Evolutionary conservation across 177 flowering plant species (phyloP).

Genomic region (Vitis hybrid): DNA sequence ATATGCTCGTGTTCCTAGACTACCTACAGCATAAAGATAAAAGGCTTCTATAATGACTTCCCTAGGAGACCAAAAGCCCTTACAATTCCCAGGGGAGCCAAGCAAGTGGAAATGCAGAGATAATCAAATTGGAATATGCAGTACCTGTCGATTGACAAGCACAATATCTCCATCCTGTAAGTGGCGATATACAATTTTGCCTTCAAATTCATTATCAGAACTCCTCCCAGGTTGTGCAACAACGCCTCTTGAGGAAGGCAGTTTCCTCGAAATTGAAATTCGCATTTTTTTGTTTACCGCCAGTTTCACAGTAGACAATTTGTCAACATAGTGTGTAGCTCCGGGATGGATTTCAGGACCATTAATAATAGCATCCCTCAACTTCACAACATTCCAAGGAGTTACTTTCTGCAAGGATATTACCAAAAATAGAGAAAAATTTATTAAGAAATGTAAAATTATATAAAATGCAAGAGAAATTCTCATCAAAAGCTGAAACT

Average conservation of each 20-base stretch:
- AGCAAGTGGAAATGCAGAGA: background rate
- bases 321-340: slow-evolving; percentile 75
- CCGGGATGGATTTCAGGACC: slow-evolving; percentile 93
- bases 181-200: slow-evolving; percentile 82
- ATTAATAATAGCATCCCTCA: slow-evolving; percentile 77
- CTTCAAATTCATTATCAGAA: slow-evolving; percentile 59
- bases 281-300: slow-evolving; percentile 40
- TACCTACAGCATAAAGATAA: too few species aligned
- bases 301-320: slow-evolving; percentile 31
- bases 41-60: too few species aligned
- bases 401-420: slow-evolving; percentile 72
- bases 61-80: background rate
- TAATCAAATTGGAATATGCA: background rate
- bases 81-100: background rate
- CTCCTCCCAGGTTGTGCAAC: slow-evolving; percentile 49
- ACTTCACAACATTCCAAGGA: slow-evolving; percentile 77
- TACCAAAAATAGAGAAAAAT: background rate
- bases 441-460: background rate
- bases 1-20: too few species aligned
- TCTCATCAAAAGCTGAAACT: too few species aligned
- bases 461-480: background rate
- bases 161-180: slow-evolving; percentile 95
- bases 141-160: slow-evolving; percentile 95
- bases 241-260: slow-evolving; percentile 79
- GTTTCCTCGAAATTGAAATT: slow-evolving; percentile 60